Evolutionary conservation across 2,329 filamentous ascomycete species (phyloP).

Genomic region (Botrytis cinerea): DNA sequence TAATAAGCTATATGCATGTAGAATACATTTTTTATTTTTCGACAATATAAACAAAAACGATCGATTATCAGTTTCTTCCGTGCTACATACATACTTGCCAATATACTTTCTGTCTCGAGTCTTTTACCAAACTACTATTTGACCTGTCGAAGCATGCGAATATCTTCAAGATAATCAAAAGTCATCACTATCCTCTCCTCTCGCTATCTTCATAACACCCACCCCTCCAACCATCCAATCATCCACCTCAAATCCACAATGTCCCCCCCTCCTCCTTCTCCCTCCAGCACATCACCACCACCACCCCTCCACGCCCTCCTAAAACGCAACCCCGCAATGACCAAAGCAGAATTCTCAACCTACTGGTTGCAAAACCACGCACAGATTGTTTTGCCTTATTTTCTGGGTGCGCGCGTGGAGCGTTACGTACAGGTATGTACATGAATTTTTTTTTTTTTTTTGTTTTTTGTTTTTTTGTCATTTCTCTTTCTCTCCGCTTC

Average conservation of each 20-base stretch:
- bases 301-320: background rate
- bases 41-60: no score
- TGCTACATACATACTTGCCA: no score
- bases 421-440: background rate
- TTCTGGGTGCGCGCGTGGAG: background rate
- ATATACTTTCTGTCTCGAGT: no score
- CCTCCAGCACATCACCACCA: background rate
- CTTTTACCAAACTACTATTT: no score
- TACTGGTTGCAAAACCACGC: background rate
- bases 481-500: no score
- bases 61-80: no score
- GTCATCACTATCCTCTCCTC: no score
- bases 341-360: background rate
- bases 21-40: no score
- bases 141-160: no score
- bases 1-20: no score
- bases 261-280: background rate
- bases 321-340: background rate
- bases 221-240: background rate
- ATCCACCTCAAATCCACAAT: background rate
- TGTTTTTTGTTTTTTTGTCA: background rate
- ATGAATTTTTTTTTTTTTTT: background rate
- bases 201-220: no score
- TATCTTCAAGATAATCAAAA: no score
- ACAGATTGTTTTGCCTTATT: background rate